These are phyloP conservation scores for Nadsonia commutata DNA, from an alignment of 1,139 yeast species.

Conservation along the genomic window DNA sequence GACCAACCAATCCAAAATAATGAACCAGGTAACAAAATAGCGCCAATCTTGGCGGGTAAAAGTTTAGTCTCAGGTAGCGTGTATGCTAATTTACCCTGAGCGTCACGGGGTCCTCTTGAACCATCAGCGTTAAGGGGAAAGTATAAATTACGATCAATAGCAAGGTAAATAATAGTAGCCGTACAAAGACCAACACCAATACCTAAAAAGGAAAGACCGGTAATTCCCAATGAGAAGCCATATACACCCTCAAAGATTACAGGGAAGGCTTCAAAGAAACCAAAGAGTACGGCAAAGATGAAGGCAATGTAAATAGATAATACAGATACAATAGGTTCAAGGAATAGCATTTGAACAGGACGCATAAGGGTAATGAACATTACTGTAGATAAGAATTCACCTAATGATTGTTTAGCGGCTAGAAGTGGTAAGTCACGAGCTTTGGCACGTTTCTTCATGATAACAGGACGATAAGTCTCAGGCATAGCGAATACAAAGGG, in stretches of 20 bases:
- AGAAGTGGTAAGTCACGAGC: conserved; percentile 45
- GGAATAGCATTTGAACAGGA: conserved; percentile 36
- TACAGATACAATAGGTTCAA: conserved; percentile 51
- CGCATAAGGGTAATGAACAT: conserved; percentile 28
- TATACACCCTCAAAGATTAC: conserved; percentile 33
- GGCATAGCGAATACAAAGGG: conserved; percentile 31
- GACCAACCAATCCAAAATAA: conserved; percentile 54
- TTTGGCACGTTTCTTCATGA: conserved; percentile 32
- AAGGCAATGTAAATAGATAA: conserved; percentile 50
- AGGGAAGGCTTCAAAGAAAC: conserved; percentile 47
- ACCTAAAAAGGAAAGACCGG: conserved; percentile 44
- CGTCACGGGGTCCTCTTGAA: not conserved
- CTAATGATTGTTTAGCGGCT: conserved; percentile 38
- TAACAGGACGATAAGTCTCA: conserved; percentile 47
- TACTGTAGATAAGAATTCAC: conserved; percentile 12
- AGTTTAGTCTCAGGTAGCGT: conserved; percentile 35
- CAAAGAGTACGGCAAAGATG: conserved; percentile 47
- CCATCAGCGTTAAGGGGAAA: conserved; percentile 20
- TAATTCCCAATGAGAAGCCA: conserved; percentile 34
- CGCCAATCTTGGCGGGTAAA: conserved; percentile 29
- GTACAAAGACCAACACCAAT: conserved; percentile 36
- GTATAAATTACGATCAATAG: conserved; percentile 28
- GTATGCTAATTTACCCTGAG: not conserved
- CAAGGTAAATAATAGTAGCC: conserved; percentile 35
- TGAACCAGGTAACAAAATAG: conserved; percentile 25